Conservation (phyloP, 495 filamentous ascomycete genomes). For the Cryomyces minteri region DNA sequence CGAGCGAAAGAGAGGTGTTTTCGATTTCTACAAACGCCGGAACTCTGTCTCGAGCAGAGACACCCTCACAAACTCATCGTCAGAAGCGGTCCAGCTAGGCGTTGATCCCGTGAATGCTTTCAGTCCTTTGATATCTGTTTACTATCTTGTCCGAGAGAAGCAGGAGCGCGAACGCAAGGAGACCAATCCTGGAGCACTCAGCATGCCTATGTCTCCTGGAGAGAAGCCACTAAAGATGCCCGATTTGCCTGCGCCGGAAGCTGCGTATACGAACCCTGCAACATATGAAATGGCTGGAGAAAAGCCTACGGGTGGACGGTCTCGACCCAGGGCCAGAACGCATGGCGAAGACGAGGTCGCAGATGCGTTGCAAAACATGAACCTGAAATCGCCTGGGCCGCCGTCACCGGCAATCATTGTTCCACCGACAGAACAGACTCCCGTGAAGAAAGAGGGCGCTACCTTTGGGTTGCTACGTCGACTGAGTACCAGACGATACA, state of each 20-base stretch:
- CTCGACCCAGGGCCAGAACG: conserved; percentile 71
- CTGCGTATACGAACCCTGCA: conserved; percentile 77
- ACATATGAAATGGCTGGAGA: conserved; percentile 72
- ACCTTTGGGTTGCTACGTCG: conserved; percentile 73
- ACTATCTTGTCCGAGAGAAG: conserved; percentile 92
- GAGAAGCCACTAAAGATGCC: conserved; percentile 49
- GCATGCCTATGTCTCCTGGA: conserved; percentile 33
- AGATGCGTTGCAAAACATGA: conserved; percentile 54
- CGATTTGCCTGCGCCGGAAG: conserved; percentile 61
- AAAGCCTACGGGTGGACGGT: conserved; percentile 55
- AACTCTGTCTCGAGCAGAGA: conserved; percentile 78
- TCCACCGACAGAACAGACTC: conserved; percentile 37
- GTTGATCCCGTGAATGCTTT: conserved; percentile 87
- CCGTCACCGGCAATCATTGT: conserved; percentile 35
- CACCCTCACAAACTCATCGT: conserved; percentile 69
- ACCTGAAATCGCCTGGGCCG: conserved; percentile 35
- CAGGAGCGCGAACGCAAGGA: conserved; percentile 60
- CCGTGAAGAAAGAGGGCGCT: conserved; percentile 67
- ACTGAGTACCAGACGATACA: conserved; percentile 68
- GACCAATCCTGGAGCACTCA: conserved; percentile 39
- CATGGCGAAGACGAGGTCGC: conserved; percentile 89
- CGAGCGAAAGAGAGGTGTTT: conserved; percentile 74
- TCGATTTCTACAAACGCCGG: conserved; percentile 93
- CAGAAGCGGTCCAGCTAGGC: conserved; percentile 65
- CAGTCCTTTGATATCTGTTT: conserved; percentile 82